Evolutionary conservation across 2,329 filamentous ascomycete genomes (phyloP).

Genomic region (Amphichorda felina): DNA sequence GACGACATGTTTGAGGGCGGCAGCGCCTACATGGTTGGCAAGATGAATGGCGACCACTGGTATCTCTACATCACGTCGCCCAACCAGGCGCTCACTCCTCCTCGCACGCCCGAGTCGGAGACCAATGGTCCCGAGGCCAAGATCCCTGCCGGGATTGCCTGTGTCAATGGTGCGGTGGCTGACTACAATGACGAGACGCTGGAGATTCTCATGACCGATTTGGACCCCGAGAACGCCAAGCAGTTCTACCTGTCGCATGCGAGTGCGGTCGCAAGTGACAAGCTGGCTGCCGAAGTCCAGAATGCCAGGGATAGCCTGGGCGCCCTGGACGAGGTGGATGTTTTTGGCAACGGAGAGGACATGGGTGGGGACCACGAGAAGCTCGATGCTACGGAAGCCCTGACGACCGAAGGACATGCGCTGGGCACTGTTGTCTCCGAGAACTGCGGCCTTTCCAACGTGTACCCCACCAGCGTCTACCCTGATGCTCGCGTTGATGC

Average conservation of each 20-base stretch:
- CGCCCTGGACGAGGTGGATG: constrained; percentile 61
- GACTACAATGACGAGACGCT: constrained; percentile 61
- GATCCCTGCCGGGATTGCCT: constrained; percentile 36
- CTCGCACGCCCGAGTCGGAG: constrained; percentile 57
- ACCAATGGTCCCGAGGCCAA: constrained; percentile 28
- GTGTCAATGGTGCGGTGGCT: constrained; percentile 20
- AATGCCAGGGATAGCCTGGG: constrained; percentile 51
- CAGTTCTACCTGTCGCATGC: constrained; percentile 62
- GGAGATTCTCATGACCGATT: constrained; percentile 62
- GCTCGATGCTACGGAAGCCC: constrained; percentile 54
- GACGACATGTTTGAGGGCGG: constrained; percentile 86
- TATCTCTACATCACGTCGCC: constrained; percentile 95
- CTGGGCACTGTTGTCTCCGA: constrained; percentile 89
- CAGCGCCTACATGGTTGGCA: constrained; percentile 98
- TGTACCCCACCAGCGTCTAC: constrained; percentile 79
- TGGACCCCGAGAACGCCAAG: constrained; percentile 56
- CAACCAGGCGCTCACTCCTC: constrained; percentile 66
- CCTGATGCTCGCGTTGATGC: constrained; percentile 90
- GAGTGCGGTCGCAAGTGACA: constrained; percentile 79
- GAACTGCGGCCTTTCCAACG: constrained; percentile 72
- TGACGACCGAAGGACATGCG: constrained; percentile 88
- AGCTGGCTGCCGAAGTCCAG: constrained; percentile 57
- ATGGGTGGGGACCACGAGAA: constrained; percentile 48
- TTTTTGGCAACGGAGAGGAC: constrained; percentile 60
- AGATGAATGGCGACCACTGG: constrained; percentile 99